Base-by-base conservation (phyloP, 352 stramenopile species). In the Globisporangium rhizosaccharum region DNA sequence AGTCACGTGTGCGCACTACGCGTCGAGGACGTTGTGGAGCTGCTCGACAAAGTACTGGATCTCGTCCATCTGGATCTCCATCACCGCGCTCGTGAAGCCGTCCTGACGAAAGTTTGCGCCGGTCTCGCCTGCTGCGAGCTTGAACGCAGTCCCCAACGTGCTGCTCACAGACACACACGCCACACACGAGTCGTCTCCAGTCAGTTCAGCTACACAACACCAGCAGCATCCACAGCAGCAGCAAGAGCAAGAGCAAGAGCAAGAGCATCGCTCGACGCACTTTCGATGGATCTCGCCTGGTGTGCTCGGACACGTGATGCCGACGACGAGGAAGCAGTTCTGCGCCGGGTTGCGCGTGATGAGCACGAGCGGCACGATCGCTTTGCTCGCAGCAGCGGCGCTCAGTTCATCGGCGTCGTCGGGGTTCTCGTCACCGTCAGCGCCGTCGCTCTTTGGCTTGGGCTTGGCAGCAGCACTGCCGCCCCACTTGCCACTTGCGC, bases 21-120 rank as follows among this genome's bases (percentile, higher is more conserved):
- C 85, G 62, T 96, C 86, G 14, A 96, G 68, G 23, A 92, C 77
- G 63, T 93, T 98, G 79, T 98, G 92, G 9, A 98, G 72, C 59
- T 97, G 91, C 72, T 98, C 95, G 63, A 98, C 84, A 71, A 98
- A 98, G 67, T 92, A 92, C 65, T 98, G 90, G 56, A 98, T 97
- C 72, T 98, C 87, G 51, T 95, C 83, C 52, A 86, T 94, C 57
- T 90, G 81, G 51, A 99, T 96, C 77, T 98, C 93, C 59, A 98
- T 96, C 4, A 98, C 93, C 42, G 96, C 93, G 53, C 86, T 97
- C 58, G 97, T 94, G 68, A 98, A 98, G 56, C 94, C 93, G 67
- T 99, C 94, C 68, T 98, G 96, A 48, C 79, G 73, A 71, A 97
- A 98, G 53, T 88, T 91, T 17, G 88, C 91, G 46, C 92, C 88